phyloP scores from a whole-genome alignment of 2,329 filamentous ascomycete species.

The Cladophialophora psammophila region DNA sequence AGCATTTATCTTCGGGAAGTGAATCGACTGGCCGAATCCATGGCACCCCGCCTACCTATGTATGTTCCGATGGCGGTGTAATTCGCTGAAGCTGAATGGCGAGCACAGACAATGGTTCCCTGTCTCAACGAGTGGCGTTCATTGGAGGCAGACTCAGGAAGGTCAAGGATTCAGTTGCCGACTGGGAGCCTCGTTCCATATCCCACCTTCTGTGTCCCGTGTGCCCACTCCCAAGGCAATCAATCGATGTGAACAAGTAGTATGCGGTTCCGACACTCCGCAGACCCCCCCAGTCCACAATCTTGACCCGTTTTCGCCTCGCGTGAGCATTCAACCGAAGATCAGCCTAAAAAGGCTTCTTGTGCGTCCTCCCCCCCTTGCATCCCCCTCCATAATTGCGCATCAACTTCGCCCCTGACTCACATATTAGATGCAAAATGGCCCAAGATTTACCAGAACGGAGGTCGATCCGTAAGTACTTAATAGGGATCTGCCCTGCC shows the following conservation, averaged over 20 bases:
- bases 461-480: not conserved
- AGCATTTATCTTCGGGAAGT: not conserved
- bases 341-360: slow-evolving; percentile 3
- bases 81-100: not conserved
- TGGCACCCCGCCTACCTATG: not conserved
- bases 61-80: not conserved
- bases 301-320: not conserved
- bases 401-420: not conserved
- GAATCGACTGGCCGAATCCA: not conserved
- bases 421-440: not conserved
- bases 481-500: slow-evolving; percentile 1
- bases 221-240: not conserved
- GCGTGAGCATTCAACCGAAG: slow-evolving; percentile 1
- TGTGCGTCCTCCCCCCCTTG: not conserved
- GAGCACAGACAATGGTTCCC: not conserved
- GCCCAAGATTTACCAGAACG: not conserved
- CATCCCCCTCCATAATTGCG: not conserved
- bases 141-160: not conserved
- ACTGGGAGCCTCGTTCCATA: not conserved
- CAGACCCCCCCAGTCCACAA: not conserved
- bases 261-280: slow-evolving; percentile 18
- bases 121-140: not conserved
- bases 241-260: not conserved
- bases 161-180: not conserved
- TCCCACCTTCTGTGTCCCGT: not conserved